Evolutionary conservation across 352 stramenopile genomes (phyloP).

Genomic region (Achlya hypogyna): DNA sequence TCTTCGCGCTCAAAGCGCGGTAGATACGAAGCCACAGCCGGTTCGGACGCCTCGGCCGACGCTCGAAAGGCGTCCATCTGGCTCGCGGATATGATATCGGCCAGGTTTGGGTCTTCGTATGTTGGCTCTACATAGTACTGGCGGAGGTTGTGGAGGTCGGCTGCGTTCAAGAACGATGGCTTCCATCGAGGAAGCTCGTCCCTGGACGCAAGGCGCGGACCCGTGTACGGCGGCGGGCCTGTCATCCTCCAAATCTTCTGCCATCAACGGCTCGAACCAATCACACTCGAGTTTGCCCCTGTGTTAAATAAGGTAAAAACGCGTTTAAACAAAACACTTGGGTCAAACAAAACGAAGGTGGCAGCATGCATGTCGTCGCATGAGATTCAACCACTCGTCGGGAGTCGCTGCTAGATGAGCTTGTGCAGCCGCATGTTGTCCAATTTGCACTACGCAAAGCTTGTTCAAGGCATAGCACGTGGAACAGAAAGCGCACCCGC

Average conservation of each 20-base stretch:
- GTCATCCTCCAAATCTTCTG: background rate
- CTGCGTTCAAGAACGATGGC: background rate
- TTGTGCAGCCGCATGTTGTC: too few relatives aligned
- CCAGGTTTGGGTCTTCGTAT: background rate
- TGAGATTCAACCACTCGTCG: too few relatives aligned
- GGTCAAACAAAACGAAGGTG: too few relatives aligned
- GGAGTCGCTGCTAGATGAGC: too few relatives aligned
- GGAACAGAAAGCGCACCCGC: too few relatives aligned
- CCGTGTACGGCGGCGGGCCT: background rate
- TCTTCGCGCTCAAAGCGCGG: background rate
- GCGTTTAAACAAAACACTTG: too few relatives aligned
- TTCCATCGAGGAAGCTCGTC: background rate
- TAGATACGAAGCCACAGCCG: background rate
- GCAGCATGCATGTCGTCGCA: too few relatives aligned
- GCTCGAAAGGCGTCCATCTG: background rate
- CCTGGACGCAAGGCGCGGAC: background rate
- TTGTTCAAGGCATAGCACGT: too few relatives aligned
- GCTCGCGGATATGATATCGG: background rate
- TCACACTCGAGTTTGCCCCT: too few relatives aligned
- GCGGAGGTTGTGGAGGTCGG: background rate
- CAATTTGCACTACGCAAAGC: too few relatives aligned
- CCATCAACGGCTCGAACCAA: too few relatives aligned
- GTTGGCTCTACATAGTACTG: background rate
- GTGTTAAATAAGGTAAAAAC: too few relatives aligned
- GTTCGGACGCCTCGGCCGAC: background rate